Base-by-base conservation (phyloP, 345 rosid species). In the Linum tenue region DNA sequence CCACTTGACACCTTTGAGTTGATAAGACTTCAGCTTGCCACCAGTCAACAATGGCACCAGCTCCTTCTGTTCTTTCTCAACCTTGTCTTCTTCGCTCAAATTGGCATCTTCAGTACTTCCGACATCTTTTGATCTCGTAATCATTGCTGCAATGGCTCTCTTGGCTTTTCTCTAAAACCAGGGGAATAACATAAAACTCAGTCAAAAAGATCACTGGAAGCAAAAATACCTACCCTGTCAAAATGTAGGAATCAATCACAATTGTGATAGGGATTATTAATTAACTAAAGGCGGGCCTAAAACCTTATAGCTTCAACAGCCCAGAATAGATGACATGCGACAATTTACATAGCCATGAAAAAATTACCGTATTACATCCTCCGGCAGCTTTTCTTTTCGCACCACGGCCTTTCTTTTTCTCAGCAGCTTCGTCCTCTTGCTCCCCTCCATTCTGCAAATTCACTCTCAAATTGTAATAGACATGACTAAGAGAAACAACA, bases 1-100 rank as follows among this genome's bases (percentile, higher is more conserved):
- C 99, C 99, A 94, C 69, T 90, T 94, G 53, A 94, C 88, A n/a
- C 99, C 99, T 84, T 88, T 90, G 31, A 94, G 74, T 74, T 94
- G 99, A 75, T 94, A 94, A 3, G 90, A 71, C 75, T 94, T 94
- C 77, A 94, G 78, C 62, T 77, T 84, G 56, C 96, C 99, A 66
- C 96, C 99, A 69, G 91, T 90, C 70, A 94, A 76, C 69, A 90
- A 73, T 37, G 99, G 96, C 50, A 88, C 88, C 57, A 94, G 81
- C 64, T 90, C 97, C 59, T 66, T 73, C 82, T 94, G 99, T 81
- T 84, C 92, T 72, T 81, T 86, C 72, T 80, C 85, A 72, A 74
- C 48, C 70, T 77, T 85, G 76, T 90, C 95, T 68, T 90, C 99
- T 73, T 81, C 90, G 8, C 84, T 85, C 74, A 88, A 67, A 71